Conservation (phyloP, 1,284 basidiomycete genomes). For the Cutaneotrichosporon cyanovorans region DNA sequence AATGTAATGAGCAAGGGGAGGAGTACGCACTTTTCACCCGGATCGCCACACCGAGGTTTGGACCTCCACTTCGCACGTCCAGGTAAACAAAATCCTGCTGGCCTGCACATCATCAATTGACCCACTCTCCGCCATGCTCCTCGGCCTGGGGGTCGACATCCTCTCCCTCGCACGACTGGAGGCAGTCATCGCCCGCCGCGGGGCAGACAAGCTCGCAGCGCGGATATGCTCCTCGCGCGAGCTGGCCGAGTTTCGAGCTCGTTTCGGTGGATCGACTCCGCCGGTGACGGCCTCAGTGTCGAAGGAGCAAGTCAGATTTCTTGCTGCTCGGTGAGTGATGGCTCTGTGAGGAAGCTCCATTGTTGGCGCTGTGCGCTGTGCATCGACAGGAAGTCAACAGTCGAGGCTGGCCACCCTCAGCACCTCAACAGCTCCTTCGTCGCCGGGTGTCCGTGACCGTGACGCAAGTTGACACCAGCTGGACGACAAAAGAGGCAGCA, state of each 20-base stretch:
- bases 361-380: too few species aligned
- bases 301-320: slow-evolving; percentile 6
- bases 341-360: too few species aligned
- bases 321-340: slow-evolving; percentile 9
- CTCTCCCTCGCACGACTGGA: slow-evolving; percentile 61
- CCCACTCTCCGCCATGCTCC: slow-evolving; percentile 43
- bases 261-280: background rate
- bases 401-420: too few species aligned
- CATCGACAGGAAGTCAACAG: too few species aligned
- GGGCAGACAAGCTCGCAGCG: slow-evolving; percentile 50
- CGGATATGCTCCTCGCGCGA: slow-evolving; percentile 55
- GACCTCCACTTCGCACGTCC: too few species aligned
- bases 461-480: slow-evolving; percentile 49
- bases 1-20: too few species aligned
- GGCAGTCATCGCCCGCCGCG: slow-evolving; percentile 53
- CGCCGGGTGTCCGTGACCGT: too few species aligned
- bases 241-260: slow-evolving; percentile 13
- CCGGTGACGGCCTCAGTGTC: too few species aligned
- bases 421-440: too few species aligned
- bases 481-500: slow-evolving; percentile 79
- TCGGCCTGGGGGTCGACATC: slow-evolving; percentile 73
- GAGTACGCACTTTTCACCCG: too few species aligned
- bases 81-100: background rate
- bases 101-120: too few species aligned
- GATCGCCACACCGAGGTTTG: too few species aligned